Percentiles rank a stretch among this genome's conserved stretches.
These are phyloP conservation scores for Phyllostachys edulis DNA, from an alignment of 176 grass and related monocot species.

Conservation along the genomic window DNA sequence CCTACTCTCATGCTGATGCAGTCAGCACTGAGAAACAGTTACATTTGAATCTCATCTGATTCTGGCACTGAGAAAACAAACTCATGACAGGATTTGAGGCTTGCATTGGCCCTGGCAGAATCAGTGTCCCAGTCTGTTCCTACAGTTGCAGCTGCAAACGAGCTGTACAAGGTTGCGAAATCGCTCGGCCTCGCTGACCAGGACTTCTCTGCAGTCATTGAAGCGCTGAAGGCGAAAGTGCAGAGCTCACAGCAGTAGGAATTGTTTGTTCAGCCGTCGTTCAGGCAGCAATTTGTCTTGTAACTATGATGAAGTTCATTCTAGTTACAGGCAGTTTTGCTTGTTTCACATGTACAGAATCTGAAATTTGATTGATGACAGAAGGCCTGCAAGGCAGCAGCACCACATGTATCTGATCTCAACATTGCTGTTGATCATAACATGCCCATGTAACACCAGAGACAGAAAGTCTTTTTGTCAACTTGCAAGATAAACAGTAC, in stretches of 20 bases:
- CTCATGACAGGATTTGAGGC: conserved; percentile 72
- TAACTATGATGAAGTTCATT: neutral
- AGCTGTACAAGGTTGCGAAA: conserved; percentile 82
- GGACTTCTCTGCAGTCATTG: conserved; percentile 81
- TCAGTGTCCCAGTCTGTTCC: conserved; percentile 78
- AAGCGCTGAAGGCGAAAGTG: conserved; percentile 61
- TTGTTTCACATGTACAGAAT: conserved; percentile 1
- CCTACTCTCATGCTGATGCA: neutral
- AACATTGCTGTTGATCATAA: neutral
- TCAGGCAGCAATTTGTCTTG: neutral
- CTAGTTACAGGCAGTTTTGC: neutral
- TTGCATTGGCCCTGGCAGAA: conserved; percentile 74
- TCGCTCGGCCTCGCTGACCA: conserved; percentile 66
- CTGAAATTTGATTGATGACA: neutral
- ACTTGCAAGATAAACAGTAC: neutral
- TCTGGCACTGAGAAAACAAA: neutral
- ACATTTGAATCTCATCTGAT: conserved; percentile 23
- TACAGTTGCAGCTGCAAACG: conserved; percentile 76
- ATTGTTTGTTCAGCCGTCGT: neutral
- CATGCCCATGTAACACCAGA: neutral
- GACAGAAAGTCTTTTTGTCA: neutral
- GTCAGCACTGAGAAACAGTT: conserved; percentile 19
- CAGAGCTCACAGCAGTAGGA: conserved; percentile 32
- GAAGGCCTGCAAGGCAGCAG: neutral
- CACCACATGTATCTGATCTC: neutral